Base-by-base conservation (phyloP, 345 rosid genomes). In the Eucalyptus viminalis region DNA sequence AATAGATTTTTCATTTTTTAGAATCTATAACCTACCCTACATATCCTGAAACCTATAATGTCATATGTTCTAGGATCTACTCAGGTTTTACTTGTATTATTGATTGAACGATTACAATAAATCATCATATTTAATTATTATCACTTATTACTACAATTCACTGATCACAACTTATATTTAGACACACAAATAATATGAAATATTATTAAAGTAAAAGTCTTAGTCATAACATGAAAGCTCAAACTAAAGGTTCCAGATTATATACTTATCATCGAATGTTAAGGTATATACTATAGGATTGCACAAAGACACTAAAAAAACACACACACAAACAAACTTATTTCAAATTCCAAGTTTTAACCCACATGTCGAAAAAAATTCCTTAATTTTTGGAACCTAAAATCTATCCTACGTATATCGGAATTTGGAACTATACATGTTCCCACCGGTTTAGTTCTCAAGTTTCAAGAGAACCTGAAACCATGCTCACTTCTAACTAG, bases 31-130 rank as follows among this genome's bases (percentile, higher is more conserved):
- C 2, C 1, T 53, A 53, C 2, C 10, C 0, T 53, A 19, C 1
- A 53, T 53, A 19, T 5, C 2, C 0, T 1, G 0, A 53, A 53
- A 53, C 1, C 0, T 19, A 19, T 3, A 53, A 1, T 19, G 2
- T 8, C 2, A 7, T 1, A 53, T 53, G 24, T 53, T 53, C 1
- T 4, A 19, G 0, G 24, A 53, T 1, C 5, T 53, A 53, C 0
- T 53, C 1, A 1, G 1, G 1, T 53, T 53, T 0, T 0, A 53
- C 0, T 8, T 53, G 10, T 53, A 53, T 53, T 53, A 53, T 53
- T 53, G 1, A 53, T 53, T 53, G 5, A 53, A 53, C 0, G 2
- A 53, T 53, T 53, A 3, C 2, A 53, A 0, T 53, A 19, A 53
- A 53, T 53, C 2, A 53, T 53, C 24, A 19, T 1, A 19, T 19